Base-by-base conservation (phyloP, 768 basidiomycete genomes). In the Flagelloscypha sp. region DNA sequence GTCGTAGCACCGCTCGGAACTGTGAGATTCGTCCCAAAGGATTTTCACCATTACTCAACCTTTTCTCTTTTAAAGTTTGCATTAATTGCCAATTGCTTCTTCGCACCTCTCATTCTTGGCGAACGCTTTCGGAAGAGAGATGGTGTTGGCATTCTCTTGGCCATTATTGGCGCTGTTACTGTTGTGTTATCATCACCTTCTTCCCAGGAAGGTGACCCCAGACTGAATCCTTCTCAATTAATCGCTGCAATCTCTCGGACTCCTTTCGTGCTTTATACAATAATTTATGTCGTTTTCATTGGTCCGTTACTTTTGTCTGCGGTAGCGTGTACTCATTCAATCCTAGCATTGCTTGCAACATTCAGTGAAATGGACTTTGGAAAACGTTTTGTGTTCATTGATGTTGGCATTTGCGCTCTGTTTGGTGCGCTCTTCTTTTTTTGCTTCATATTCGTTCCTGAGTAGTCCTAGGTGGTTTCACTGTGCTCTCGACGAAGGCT, bases 1-100 rank as follows among this genome's bases (percentile, higher is more conserved):
- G 63, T 93, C 4, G 90, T 97, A 9, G 92, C 94, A 0, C 94
- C 94, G 19, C 66, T 98, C 8, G 94, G 94, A n/a, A 92, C 88
- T 29, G 92, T 94, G 47, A 61, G 79, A 59, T 27, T 45, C 46
- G 41, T 16, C 21, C 36, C 16, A 27, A 31, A 30, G 19, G 12
- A 40, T 34, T 36, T 37, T 19, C 23, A 33, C 15, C 17, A 41
- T 29, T 41, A 11, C 30, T 33, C 15, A 32, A 28, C 15, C 23
- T 41, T 35, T 50, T 18, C 37, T 16, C 41, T 29, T 4, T 12
- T 32, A 11, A 36, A 89, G 79, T 84, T 89, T 56, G 89, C 90
- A 2, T 66, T 97, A n/a, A 79, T 94, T 40, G 88, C 94, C 10
- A 98, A 98, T 55, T 97, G 92, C 50, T 67, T 92, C 25, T 90